These are phyloP conservation scores for Rossbeevera mucosa DNA, from an alignment of 768 basidiomycete species.

Conservation along the genomic window DNA sequence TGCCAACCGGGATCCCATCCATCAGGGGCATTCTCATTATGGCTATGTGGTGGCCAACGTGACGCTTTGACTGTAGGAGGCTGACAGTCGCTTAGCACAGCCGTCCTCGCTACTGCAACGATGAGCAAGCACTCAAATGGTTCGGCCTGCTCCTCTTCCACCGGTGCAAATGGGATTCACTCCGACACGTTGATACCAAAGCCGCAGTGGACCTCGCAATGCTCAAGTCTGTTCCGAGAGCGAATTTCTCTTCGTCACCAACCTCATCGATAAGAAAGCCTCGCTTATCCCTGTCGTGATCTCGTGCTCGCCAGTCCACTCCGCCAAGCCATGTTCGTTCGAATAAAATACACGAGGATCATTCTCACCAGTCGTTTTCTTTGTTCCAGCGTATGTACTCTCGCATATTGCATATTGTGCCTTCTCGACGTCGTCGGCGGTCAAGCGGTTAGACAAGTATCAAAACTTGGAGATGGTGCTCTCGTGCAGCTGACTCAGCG, in stretches of 20 bases:
- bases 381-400: conserved; percentile 89
- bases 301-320: neutral
- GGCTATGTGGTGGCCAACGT: conserved; percentile 12
- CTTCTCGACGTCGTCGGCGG: conserved; percentile 95
- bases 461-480: conserved; percentile 99
- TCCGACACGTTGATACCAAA: conserved; percentile 77
- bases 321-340: conserved; percentile 1
- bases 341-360: conserved; percentile 81
- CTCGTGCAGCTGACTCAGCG: too few relatives aligned
- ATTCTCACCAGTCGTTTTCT: conserved; percentile 86
- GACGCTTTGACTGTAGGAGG: too few relatives aligned
- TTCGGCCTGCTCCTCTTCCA: conserved; percentile 28
- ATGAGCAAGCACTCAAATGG: conserved; percentile 26
- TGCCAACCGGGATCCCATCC: conserved; percentile 5
- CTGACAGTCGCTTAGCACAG: too few relatives aligned
- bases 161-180: conserved; percentile 44
- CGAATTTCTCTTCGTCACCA: conserved; percentile 95
- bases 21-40: conserved; percentile 25
- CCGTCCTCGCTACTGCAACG: conserved; percentile 8
- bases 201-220: conserved; percentile 81
- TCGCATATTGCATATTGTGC: conserved; percentile 86
- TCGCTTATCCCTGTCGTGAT: neutral
- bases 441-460: conserved; percentile 83
- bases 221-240: conserved; percentile 89
- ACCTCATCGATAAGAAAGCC: conserved; percentile 75